A percentile compares a stretch with the other conserved stretches of the same genome.
Conservation (phyloP, 1,284 basidiomycete genomes). For the Apiotrichum gamsii region DNA sequence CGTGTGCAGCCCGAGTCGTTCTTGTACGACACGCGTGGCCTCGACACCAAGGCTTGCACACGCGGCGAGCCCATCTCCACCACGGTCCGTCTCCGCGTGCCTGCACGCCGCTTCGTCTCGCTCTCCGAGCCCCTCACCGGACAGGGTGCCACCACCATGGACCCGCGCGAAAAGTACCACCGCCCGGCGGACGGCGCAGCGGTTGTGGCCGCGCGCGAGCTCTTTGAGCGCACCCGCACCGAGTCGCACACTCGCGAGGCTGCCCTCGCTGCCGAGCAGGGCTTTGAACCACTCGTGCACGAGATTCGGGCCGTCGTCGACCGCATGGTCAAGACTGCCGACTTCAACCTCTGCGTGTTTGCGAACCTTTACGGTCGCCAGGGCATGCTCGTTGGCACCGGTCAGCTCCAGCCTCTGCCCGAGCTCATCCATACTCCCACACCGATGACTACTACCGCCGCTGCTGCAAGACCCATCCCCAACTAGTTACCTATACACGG, state of each 20-base stretch:
- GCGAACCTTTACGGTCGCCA: slow-evolving; percentile 16
- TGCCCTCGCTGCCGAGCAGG: slow-evolving; percentile 9
- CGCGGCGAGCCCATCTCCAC: slow-evolving; percentile 7
- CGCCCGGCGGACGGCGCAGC: slow-evolving; percentile 6
- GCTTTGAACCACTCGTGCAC: slow-evolving; percentile 12
- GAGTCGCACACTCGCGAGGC: slow-evolving; percentile 3
- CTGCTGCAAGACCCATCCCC: no score
- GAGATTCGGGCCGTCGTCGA: slow-evolving; percentile 50
- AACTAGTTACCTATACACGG: no score
- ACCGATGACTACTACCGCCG: no score
- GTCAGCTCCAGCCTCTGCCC: slow-evolving; percentile 11
- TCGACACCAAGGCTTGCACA: slow-evolving; percentile 12
- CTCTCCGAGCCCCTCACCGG: slow-evolving; percentile 19
- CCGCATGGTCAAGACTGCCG: slow-evolving; percentile 48
- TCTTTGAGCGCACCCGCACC: slow-evolving; percentile 2
- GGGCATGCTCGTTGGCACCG: slow-evolving; percentile 19
- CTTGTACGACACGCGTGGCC: slow-evolving; percentile 17
- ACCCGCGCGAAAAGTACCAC: slow-evolving; percentile 19
- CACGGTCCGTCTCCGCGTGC: slow-evolving; percentile 13
- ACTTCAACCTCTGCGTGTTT: slow-evolving; percentile 39
- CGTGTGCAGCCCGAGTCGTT: slow-evolving; percentile 21
- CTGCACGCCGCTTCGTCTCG: slow-evolving; percentile 17
- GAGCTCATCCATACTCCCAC: slow-evolving; percentile 5
- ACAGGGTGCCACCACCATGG: slow-evolving; percentile 12
- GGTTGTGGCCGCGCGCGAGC: slow-evolving; percentile 11